phyloP scores from a whole-genome alignment of 768 basidiomycete species.

The Panellus pusillus region DNA sequence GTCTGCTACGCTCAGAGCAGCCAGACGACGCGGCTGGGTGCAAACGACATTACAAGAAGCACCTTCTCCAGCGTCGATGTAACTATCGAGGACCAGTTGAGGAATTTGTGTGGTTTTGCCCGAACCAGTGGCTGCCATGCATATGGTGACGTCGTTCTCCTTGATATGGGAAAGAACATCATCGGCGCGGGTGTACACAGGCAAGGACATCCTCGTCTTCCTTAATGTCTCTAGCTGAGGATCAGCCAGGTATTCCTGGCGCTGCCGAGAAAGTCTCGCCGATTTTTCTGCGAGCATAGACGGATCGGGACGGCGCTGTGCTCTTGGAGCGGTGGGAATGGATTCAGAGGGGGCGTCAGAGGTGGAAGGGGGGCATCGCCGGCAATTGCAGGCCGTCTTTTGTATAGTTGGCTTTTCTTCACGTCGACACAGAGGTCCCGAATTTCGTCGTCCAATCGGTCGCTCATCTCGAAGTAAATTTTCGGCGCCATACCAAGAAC shows the following conservation, averaged over 20 bases:
- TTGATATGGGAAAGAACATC: constrained; percentile 70
- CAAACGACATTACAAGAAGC: constrained; percentile 87
- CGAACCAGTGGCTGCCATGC: constrained; percentile 88
- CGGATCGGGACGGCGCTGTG: constrained; percentile 26
- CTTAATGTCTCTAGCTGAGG: constrained; percentile 68
- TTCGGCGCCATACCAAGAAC: constrained; percentile 72
- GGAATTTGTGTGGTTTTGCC: constrained; percentile 96
- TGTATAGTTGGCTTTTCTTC: constrained; percentile 61
- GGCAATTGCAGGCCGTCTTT: constrained; percentile 52
- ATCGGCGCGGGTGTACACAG: constrained; percentile 68
- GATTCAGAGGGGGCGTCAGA: constrained; percentile 2
- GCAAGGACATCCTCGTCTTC: constrained; percentile 62
- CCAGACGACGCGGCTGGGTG: constrained; percentile 89
- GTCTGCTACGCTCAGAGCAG: constrained; percentile 88
- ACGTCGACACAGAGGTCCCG: constrained; percentile 70
- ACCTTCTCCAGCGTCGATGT: constrained; percentile 76
- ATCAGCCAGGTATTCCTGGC: constrained; percentile 60
- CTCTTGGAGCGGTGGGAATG: constrained; percentile 9
- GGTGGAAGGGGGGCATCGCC: constrained; percentile 9
- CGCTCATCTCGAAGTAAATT: constrained; percentile 64
- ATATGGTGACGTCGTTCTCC: constrained; percentile 81
- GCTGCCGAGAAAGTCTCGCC: constrained; percentile 48
- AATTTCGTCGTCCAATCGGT: constrained; percentile 66
- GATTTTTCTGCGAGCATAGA: constrained; percentile 53
- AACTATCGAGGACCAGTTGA: constrained; percentile 86